Conservation (phyloP, 441 rosid genomes). For the Omphalea diandra region DNA sequence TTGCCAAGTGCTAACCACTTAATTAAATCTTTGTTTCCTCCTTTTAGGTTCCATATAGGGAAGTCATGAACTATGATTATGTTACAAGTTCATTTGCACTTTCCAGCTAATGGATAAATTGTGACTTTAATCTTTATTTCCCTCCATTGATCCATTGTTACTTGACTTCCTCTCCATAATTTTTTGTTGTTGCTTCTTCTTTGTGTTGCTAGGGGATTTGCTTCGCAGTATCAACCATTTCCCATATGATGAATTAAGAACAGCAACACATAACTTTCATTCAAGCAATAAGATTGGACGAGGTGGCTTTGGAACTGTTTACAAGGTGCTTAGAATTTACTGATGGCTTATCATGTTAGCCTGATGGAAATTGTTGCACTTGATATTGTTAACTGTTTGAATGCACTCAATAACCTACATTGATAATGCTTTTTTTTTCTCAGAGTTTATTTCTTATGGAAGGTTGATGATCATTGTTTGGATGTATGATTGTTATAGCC, state of each 20-base stretch:
- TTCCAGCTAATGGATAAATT: not conserved
- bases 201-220: slow-evolving; percentile 32
- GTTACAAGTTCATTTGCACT: not conserved
- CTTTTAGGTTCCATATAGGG: not conserved
- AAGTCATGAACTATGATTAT: not conserved
- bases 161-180: slow-evolving; percentile 1
- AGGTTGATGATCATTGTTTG: not conserved
- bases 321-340: slow-evolving; percentile 46
- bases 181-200: slow-evolving; percentile 14
- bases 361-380: not conserved
- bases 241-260: slow-evolving; percentile 45
- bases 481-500: slow-evolving; percentile 2
- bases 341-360: slow-evolving; percentile 15
- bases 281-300: slow-evolving; percentile 51
- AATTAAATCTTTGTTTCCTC: not conserved
- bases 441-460: not conserved
- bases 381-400: not conserved
- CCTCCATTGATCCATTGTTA: not conserved
- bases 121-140: not conserved
- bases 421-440: not conserved
- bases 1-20: too few relatives aligned
- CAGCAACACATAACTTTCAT: slow-evolving; percentile 58
- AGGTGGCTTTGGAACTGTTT: slow-evolving; percentile 77
- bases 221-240: slow-evolving; percentile 44
- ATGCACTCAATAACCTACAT: not conserved